Evolutionary conservation across 441 rosid species (phyloP).

Genomic region (Euphorbia schlechtendalii): DNA sequence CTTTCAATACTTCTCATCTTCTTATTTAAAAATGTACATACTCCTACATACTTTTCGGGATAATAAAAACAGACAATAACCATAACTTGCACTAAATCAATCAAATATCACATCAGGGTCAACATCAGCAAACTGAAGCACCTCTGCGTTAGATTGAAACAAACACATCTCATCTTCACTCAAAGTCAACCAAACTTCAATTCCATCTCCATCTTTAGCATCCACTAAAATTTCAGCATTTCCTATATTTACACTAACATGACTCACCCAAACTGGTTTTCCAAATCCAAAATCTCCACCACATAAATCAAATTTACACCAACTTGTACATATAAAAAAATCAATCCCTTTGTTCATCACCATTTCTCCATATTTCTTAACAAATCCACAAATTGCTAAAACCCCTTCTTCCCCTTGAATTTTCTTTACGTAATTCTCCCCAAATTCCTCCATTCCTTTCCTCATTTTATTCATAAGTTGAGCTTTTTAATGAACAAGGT

Average conservation of each 20-base stretch:
- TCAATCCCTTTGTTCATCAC: constrained; percentile 11
- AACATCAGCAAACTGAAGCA: constrained; percentile 24
- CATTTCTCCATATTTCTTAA: constrained; percentile 1
- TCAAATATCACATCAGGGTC: constrained; percentile 8
- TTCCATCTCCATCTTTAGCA: constrained; percentile 32
- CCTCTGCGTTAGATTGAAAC: constrained; percentile 22
- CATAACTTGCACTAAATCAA: no score
- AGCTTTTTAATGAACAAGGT: constrained; percentile 1
- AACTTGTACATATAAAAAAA: constrained; percentile 20
- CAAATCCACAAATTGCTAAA: constrained; percentile 7
- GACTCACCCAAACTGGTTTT: constrained; percentile 29
- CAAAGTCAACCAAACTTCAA: constrained; percentile 41
- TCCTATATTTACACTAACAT: not conserved
- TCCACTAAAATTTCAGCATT: constrained; percentile 20
- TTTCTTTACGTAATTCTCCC: constrained; percentile 10
- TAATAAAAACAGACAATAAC: no score
- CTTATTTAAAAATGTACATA: no score
- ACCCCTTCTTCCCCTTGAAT: constrained; percentile 9
- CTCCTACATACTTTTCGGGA: no score
- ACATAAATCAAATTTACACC: constrained; percentile 24
- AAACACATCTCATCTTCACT: constrained; percentile 25
- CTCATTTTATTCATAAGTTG: constrained; percentile 22
- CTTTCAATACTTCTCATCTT: no score
- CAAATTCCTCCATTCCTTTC: constrained; percentile 14
- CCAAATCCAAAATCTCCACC: constrained; percentile 40